Evolutionary conservation across 768 basidiomycete species (phyloP).

Genomic region (Mycena floridula): DNA sequence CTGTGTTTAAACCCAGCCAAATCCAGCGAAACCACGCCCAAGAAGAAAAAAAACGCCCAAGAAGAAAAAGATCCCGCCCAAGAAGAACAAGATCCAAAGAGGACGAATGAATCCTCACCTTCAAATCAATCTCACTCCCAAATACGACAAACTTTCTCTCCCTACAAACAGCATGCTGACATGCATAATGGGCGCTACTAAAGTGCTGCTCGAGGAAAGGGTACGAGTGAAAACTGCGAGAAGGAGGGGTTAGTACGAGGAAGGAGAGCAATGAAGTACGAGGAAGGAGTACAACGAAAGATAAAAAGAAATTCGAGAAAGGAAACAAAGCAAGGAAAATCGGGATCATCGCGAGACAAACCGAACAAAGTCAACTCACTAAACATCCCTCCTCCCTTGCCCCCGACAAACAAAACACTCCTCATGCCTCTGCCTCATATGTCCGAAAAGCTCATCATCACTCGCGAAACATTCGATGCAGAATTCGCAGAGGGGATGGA

Average conservation of each 20-base stretch:
- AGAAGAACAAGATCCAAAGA: no score
- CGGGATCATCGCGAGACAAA: no score
- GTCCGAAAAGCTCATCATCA: conserved; percentile 89
- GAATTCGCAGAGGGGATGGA: conserved; percentile 81
- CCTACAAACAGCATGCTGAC: conserved; percentile 65
- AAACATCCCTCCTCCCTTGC: conserved; percentile 72
- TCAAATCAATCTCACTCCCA: conserved; percentile 76
- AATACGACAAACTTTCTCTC: conserved; percentile 95
- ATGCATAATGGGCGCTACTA: conserved; percentile 70
- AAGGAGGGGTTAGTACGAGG: conserved; percentile 32
- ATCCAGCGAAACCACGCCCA: no score
- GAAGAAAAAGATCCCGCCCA: no score
- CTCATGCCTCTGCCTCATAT: conserved; percentile 92
- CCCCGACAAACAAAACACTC: conserved; percentile 95
- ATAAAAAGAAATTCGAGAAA: neutral
- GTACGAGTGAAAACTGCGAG: conserved; percentile 2
- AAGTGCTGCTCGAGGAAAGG: conserved; percentile 65
- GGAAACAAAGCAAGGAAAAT: neutral
- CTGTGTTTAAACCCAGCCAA: no score
- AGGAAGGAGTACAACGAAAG: no score
- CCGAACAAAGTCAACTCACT: no score
- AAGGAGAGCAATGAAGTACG: no score
- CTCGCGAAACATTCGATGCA: conserved; percentile 91
- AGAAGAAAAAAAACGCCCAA: no score
- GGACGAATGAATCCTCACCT: no score